Evolutionary conservation across 169 alveolate species (phyloP).

Genomic region (Plasmodium fragile): DNA sequence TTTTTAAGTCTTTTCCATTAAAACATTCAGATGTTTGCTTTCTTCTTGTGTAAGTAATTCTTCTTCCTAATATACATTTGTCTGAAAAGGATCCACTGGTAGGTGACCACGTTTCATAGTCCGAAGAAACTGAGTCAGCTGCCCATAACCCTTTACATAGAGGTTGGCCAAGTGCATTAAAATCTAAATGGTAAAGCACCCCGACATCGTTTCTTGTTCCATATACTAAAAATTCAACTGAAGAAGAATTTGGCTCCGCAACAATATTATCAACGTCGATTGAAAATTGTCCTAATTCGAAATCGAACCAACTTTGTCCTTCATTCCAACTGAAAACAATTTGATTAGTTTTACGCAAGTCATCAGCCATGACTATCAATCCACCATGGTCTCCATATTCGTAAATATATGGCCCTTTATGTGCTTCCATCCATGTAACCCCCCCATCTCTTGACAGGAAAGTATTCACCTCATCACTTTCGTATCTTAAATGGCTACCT

Average conservation of each 20-base stretch:
- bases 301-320: conserved; percentile 97
- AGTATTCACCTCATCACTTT: conserved; percentile 93
- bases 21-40: conserved; percentile 96
- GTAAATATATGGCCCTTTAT: conserved; percentile 97
- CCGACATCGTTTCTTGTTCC: conserved; percentile 95
- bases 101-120: conserved; percentile 97
- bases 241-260: conserved; percentile 96
- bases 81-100: conserved; percentile 84
- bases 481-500: conserved; percentile 92
- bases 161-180: conserved; percentile 95
- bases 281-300: conserved; percentile 90
- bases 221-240: conserved; percentile 95
- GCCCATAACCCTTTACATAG: conserved; percentile 95
- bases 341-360: conserved; percentile 89
- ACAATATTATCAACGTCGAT: conserved; percentile 94
- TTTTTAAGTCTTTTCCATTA: conserved; percentile 96
- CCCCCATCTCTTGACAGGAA: conserved; percentile 99
- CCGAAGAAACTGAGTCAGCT: conserved; percentile 95
- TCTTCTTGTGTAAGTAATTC: conserved; percentile 95
- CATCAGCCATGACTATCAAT: conserved; percentile 97
- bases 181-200: conserved; percentile 94
- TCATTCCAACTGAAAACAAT: conserved; percentile 96
- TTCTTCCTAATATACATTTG: conserved; percentile 94
- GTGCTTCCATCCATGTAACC: conserved; percentile 97
- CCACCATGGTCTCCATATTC: conserved; percentile 99